phyloP scores from a whole-genome alignment of 306 rosid species.

The Lupinus albus region DNA sequence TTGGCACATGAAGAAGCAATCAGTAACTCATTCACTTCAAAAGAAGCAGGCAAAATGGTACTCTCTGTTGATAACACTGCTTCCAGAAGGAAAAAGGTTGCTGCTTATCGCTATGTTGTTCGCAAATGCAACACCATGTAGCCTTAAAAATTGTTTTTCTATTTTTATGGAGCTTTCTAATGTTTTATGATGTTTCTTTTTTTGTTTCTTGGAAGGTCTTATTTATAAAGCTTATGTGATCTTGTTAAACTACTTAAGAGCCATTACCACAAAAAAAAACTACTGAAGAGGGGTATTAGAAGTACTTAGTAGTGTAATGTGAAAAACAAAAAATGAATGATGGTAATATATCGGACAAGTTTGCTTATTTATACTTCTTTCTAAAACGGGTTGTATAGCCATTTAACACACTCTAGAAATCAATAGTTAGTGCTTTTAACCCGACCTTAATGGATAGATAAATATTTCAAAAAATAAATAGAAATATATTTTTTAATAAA shows the following conservation, averaged over 20 bases:
- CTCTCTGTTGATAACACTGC: conserved; percentile 84
- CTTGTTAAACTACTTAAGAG: too few relatives aligned
- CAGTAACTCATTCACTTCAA: conserved; percentile 73
- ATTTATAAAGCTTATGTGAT: conserved; percentile 37
- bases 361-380: conserved; percentile 44
- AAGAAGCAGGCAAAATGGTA: conserved; percentile 81
- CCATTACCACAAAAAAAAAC: too few relatives aligned
- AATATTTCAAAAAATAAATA: too few relatives aligned
- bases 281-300: conserved; percentile 27
- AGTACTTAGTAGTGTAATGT: conserved; percentile 49
- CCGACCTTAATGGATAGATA: too few relatives aligned
- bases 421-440: too few relatives aligned
- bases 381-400: too few relatives aligned
- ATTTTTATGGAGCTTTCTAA: conserved; percentile 15
- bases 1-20: conserved; percentile 70
- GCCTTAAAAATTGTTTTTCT: conserved; percentile 26
- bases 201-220: conserved; percentile 27
- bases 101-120: conserved; percentile 87
- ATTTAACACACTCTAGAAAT: too few relatives aligned
- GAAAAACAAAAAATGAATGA: conserved; percentile 34
- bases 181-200: background rate
- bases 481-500: too few relatives aligned
- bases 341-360: conserved; percentile 45
- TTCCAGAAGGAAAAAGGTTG: conserved; percentile 79
- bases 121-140: conserved; percentile 54